phyloP scores from a whole-genome alignment of 2,329 filamentous ascomycete genomes.

The Microcera coccophila region DNA sequence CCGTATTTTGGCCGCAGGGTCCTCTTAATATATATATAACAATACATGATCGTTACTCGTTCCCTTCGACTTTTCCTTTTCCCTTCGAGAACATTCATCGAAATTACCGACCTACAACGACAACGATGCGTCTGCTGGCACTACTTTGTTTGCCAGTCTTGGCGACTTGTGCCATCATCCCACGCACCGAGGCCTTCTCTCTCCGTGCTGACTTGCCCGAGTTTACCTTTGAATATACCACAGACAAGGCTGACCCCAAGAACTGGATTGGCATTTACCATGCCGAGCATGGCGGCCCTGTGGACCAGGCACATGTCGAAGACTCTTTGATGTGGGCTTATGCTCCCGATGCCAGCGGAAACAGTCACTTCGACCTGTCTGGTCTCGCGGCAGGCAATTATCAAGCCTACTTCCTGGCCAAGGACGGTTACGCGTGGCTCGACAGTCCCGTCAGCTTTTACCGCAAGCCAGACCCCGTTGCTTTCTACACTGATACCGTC shows the following conservation, averaged over 20 bases:
- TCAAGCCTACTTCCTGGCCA: slow-evolving; percentile 35
- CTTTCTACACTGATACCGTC: slow-evolving; percentile 29
- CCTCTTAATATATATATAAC: too few relatives aligned
- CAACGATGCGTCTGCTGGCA: too few relatives aligned
- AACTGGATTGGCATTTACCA: slow-evolving; percentile 41
- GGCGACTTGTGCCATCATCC: too few relatives aligned
- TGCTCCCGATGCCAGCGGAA: slow-evolving; percentile 27
- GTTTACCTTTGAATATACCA: slow-evolving; percentile 36
- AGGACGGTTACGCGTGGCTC: slow-evolving; percentile 35
- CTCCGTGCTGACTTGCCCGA: too few relatives aligned
- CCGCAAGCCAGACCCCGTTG: slow-evolving; percentile 18
- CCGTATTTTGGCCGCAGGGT: too few relatives aligned
- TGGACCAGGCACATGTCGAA: slow-evolving; percentile 27
- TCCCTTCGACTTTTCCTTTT: too few relatives aligned
- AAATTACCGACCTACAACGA: too few relatives aligned
- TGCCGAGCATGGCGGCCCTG: slow-evolving; percentile 32
- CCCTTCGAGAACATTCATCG: too few relatives aligned
- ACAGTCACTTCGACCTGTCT: slow-evolving; percentile 21
- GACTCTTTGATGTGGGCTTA: slow-evolving; percentile 34
- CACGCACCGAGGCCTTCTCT: too few relatives aligned
- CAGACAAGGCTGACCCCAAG: slow-evolving; percentile 19
- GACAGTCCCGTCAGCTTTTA: slow-evolving; percentile 31
- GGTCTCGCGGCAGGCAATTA: slow-evolving; percentile 31
- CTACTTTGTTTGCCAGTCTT: too few relatives aligned
- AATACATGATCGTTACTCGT: too few relatives aligned